phyloP scores from a whole-genome alignment of 2,329 filamentous ascomycete genomes.

The Stagonosporopsis tanaceti region DNA sequence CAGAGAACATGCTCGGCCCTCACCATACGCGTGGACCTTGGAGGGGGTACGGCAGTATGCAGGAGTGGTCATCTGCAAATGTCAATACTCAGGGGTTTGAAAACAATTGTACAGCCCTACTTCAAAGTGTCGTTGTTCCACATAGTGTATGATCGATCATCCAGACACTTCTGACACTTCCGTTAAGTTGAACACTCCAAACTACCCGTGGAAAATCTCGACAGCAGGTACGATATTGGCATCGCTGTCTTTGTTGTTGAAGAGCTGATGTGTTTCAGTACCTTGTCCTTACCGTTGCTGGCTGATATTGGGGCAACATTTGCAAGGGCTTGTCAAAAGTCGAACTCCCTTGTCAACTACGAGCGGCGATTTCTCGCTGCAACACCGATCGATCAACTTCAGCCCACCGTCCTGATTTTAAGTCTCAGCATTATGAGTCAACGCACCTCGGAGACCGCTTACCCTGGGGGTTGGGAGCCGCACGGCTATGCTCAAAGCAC shows the following conservation, averaged over 20 bases:
- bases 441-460: not conserved
- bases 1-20: conserved; percentile 13
- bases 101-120: conserved; percentile 13
- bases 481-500: conserved; percentile 3
- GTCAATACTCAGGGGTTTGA: not conserved
- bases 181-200: not conserved
- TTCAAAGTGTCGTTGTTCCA: conserved; percentile 5
- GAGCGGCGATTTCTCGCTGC: not conserved
- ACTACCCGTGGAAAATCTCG: too few species aligned
- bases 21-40: not conserved
- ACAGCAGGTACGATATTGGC: not conserved
- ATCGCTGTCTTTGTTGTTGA: not conserved
- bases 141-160: conserved; percentile 3
- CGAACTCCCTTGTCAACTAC: too few species aligned
- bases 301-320: conserved; percentile 5
- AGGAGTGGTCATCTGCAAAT: conserved; percentile 16
- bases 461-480: conserved; percentile 2
- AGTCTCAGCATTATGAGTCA: conserved; percentile 8
- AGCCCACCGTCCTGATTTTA: not conserved
- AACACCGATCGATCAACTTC: not conserved
- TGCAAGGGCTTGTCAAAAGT: conserved; percentile 1
- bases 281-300: not conserved
- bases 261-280: conserved; percentile 5
- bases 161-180: not conserved
- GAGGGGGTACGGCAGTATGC: conserved; percentile 18